These are phyloP conservation scores for Fusarium sp. DNA, from an alignment of 2,329 filamentous ascomycete genomes.

Conservation along the genomic window DNA sequence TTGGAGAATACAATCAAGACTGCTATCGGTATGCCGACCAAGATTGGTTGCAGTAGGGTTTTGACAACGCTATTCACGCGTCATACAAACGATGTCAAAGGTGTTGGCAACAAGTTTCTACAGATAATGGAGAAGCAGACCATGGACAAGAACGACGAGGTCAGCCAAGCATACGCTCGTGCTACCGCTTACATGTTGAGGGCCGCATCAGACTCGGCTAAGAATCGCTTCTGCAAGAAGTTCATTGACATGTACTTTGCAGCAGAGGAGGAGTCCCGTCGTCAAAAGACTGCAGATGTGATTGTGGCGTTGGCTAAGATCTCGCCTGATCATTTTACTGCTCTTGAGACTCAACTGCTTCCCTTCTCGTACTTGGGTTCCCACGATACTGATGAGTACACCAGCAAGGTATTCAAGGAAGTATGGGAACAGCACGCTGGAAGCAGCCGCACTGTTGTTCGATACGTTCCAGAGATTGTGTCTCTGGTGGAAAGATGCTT, in stretches of 20 bases:
- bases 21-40: constrained; percentile 91
- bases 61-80: constrained; percentile 87
- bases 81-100: constrained; percentile 78
- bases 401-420: constrained; percentile 81
- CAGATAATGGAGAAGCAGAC: constrained; percentile 83
- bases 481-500: constrained; percentile 75
- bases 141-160: constrained; percentile 92
- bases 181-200: constrained; percentile 87
- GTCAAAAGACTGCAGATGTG: constrained; percentile 85
- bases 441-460: constrained; percentile 80
- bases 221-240: constrained; percentile 63
- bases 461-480: constrained; percentile 88
- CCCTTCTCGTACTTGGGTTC: constrained; percentile 91
- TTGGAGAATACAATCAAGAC: constrained; percentile 85
- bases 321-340: constrained; percentile 87
- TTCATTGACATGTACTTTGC: constrained; percentile 81
- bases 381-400: constrained; percentile 85
- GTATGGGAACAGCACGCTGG: constrained; percentile 94
- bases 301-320: constrained; percentile 85
- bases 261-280: constrained; percentile 80
- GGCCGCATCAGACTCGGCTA: constrained; percentile 62
- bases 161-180: constrained; percentile 88
- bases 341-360: constrained; percentile 78
- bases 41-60: constrained; percentile 89
- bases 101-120: constrained; percentile 81